Evolutionary conservation across 1,284 basidiomycete genomes (phyloP).

Genomic region (Pholiota adiposa): DNA sequence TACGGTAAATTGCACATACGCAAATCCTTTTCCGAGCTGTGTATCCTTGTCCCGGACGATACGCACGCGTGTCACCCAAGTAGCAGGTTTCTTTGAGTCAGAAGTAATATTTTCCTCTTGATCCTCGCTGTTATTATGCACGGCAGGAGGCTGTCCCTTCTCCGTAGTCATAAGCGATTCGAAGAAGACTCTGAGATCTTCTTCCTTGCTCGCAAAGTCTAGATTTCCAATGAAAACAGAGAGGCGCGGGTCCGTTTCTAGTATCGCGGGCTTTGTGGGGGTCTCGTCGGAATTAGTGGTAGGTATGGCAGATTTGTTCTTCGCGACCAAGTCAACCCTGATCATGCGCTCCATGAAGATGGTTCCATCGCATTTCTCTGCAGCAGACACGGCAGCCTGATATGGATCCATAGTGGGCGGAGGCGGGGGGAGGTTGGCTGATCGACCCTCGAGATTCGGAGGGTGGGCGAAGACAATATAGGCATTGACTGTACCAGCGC

Average conservation of each 20-base stretch:
- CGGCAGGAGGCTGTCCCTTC: slow-evolving; percentile 55
- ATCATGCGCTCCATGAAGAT: slow-evolving; percentile 78
- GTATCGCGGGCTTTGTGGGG: slow-evolving; percentile 16
- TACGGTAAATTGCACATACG: slow-evolving; percentile 89
- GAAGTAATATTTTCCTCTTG: slow-evolving; percentile 28
- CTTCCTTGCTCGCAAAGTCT: slow-evolving; percentile 91
- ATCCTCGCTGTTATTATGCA: slow-evolving; percentile 21
- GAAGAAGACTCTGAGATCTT: slow-evolving; percentile 88
- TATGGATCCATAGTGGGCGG: slow-evolving; percentile 67
- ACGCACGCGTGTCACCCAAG: slow-evolving; percentile 87
- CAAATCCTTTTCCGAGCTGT: slow-evolving; percentile 97
- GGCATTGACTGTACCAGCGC: slow-evolving; percentile 75
- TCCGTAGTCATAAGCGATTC: slow-evolving; percentile 81
- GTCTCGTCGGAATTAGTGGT: slow-evolving; percentile 17
- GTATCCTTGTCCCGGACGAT: slow-evolving; percentile 92
- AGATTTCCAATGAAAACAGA: slow-evolving; percentile 93
- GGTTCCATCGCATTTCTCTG: slow-evolving; percentile 71
- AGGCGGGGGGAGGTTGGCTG: slow-evolving; percentile 61
- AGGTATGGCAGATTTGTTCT: slow-evolving; percentile 28
- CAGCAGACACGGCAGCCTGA: slow-evolving; percentile 68
- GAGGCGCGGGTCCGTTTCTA: slow-evolving; percentile 69
- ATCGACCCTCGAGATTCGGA: slow-evolving; percentile 43
- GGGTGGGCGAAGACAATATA: slow-evolving; percentile 88
- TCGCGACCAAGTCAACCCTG: slow-evolving; percentile 72
- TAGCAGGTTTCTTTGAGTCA: slow-evolving; percentile 34